These are phyloP conservation scores for Zygosaccharomyces rouxii DNA, from an alignment of 805 yeast species.

Conservation along the genomic window DNA sequence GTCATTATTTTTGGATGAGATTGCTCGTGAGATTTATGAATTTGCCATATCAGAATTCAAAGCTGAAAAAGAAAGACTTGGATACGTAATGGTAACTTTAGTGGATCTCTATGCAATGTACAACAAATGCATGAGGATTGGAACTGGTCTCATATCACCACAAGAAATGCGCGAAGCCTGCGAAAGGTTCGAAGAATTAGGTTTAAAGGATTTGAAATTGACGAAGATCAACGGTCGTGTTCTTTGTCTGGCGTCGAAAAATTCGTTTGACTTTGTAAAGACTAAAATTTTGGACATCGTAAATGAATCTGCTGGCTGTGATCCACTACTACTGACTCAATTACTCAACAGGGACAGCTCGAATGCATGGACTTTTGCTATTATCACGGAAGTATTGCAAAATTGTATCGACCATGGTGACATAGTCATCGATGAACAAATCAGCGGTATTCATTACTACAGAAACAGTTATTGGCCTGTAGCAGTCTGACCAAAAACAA, in stretches of 20 bases:
- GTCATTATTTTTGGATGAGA: constrained; percentile 52
- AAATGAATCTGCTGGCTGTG: constrained; percentile 27
- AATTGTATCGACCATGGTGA: constrained; percentile 53
- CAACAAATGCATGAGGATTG: constrained; percentile 61
- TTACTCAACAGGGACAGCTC: constrained; percentile 25
- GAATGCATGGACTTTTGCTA: constrained; percentile 63
- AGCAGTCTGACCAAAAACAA: background rate
- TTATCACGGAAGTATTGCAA: constrained; percentile 61
- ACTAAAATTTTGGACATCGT: constrained; percentile 27
- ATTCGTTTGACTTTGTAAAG: constrained; percentile 32
- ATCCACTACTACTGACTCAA: constrained; percentile 26
- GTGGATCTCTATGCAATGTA: constrained; percentile 60
- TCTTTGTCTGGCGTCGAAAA: constrained; percentile 30
- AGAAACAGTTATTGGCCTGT: constrained; percentile 39
- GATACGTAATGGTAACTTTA: constrained; percentile 54
- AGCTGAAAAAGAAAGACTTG: constrained; percentile 38
- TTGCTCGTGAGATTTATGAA: constrained; percentile 76
- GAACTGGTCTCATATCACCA: constrained; percentile 65
- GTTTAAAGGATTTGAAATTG: constrained; percentile 43
- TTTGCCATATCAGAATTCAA: constrained; percentile 46
- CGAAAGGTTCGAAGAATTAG: constrained; percentile 48
- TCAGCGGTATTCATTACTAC: constrained; percentile 62
- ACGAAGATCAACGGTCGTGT: constrained; percentile 37
- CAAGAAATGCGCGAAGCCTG: constrained; percentile 62
- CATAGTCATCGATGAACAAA: constrained; percentile 62